phyloP scores from a whole-genome alignment of 2,329 filamentous ascomycete genomes.

The Ophiostoma piceae region DNA sequence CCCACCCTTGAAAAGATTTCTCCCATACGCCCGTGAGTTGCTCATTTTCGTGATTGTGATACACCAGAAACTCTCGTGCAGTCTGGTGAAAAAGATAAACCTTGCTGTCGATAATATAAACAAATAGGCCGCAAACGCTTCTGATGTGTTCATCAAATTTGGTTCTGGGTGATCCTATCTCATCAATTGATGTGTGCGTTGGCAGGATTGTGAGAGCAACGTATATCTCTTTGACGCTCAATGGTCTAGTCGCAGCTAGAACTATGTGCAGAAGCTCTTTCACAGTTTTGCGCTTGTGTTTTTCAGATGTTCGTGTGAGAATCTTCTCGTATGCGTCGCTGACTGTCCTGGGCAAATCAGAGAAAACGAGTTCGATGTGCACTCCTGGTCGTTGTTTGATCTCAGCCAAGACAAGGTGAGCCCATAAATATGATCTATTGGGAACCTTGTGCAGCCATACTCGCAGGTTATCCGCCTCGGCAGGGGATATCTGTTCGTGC shows the following conservation, averaged over 20 bases:
- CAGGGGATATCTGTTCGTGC: neutral
- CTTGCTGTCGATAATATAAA: conserved; percentile 4
- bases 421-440: neutral
- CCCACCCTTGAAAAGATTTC: neutral
- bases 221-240: neutral
- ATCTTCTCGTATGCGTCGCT: neutral
- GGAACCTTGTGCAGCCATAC: neutral
- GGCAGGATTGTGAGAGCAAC: neutral
- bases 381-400: neutral
- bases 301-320: neutral
- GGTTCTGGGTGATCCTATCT: neutral
- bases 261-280: neutral
- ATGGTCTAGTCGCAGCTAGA: neutral
- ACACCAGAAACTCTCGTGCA: neutral
- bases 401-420: neutral
- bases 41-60: too few species aligned
- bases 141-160: neutral
- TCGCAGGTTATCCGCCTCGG: neutral
- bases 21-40: neutral
- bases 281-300: neutral
- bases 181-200: neutral
- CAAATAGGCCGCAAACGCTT: neutral
- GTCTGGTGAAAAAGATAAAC: conserved; percentile 6
- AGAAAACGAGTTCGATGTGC: neutral
- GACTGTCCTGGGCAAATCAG: neutral